A percentile compares a stretch with the other conserved stretches of the same genome.
These are phyloP conservation scores for Mycena latifolia DNA, from an alignment of 768 basidiomycete species.

Conservation along the genomic window DNA sequence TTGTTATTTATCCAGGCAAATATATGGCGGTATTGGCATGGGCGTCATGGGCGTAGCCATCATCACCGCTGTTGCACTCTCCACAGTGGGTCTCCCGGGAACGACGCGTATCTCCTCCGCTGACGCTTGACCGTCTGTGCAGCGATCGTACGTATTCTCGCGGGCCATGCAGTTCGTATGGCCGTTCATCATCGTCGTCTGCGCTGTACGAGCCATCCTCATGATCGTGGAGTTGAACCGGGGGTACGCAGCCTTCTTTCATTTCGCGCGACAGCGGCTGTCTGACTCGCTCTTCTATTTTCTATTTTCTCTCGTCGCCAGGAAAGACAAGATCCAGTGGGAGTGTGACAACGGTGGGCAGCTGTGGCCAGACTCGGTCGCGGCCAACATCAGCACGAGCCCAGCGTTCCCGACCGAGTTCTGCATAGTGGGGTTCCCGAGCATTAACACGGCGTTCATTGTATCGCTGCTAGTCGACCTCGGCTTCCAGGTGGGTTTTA, in stretches of 20 bases:
- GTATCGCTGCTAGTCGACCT: constrained; percentile 72
- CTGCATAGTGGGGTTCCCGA: constrained; percentile 70
- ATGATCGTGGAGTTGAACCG: constrained; percentile 82
- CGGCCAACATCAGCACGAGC: constrained; percentile 54
- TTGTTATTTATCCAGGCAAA: constrained; percentile 63
- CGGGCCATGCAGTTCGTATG: constrained; percentile 74
- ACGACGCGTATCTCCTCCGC: constrained; percentile 34
- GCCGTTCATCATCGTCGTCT: constrained; percentile 78
- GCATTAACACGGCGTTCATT: constrained; percentile 75
- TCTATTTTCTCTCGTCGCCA: constrained; percentile 41
- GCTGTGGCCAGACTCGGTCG: constrained; percentile 63
- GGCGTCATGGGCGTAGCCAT: constrained; percentile 63
- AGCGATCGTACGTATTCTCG: constrained; percentile 81
- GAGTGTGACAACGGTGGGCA: constrained; percentile 81
- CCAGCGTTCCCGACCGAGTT: constrained; percentile 66
- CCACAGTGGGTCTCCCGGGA: constrained; percentile 63
- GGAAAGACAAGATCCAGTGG: constrained; percentile 78
- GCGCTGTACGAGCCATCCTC: constrained; percentile 72
- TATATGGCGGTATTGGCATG: constrained; percentile 77
- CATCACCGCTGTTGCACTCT: constrained; percentile 69
- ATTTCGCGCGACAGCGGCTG: constrained; percentile 36
- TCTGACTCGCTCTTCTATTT: constrained; percentile 34
- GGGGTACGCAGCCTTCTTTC: constrained; percentile 62
- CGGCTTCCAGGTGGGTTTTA: constrained; percentile 68
- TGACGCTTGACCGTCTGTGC: constrained; percentile 39